phyloP scores from a whole-genome alignment of 495 filamentous ascomycete species.

The Penicillium flavigenum region DNA sequence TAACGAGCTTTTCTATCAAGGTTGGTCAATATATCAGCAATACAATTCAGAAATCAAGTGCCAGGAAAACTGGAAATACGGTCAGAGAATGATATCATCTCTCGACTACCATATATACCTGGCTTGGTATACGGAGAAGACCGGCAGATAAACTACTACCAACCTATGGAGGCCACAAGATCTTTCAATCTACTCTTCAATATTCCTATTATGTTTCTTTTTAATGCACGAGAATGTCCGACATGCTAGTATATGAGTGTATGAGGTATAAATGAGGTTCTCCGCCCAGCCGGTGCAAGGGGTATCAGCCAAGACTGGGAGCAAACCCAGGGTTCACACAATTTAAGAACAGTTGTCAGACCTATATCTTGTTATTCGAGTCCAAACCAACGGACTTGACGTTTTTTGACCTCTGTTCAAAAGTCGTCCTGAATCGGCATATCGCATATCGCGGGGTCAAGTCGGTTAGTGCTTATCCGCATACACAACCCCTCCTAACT shows the following conservation, averaged over 20 bases:
- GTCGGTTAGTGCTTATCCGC: background rate
- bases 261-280: background rate
- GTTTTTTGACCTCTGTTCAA: background rate
- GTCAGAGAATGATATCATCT: background rate
- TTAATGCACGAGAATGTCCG: background rate
- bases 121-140: background rate
- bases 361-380: background rate
- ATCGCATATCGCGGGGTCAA: slow-evolving; percentile 2
- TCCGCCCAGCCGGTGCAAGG: background rate
- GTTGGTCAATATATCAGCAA: background rate
- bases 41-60: background rate
- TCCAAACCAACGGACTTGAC: background rate
- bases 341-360: background rate
- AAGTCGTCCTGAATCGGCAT: background rate
- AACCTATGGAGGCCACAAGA: background rate
- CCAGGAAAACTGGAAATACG: background rate
- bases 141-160: background rate
- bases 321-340: background rate
- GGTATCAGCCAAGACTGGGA: background rate
- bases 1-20: background rate
- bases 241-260: background rate
- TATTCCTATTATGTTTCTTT: background rate
- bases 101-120: background rate
- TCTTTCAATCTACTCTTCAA: background rate
- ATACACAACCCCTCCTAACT: background rate